Percentiles rank a stretch among this genome's conserved stretches.
These are phyloP conservation scores for Vicia faba DNA, from an alignment of 306 rosid species.

Conservation along the genomic window DNA sequence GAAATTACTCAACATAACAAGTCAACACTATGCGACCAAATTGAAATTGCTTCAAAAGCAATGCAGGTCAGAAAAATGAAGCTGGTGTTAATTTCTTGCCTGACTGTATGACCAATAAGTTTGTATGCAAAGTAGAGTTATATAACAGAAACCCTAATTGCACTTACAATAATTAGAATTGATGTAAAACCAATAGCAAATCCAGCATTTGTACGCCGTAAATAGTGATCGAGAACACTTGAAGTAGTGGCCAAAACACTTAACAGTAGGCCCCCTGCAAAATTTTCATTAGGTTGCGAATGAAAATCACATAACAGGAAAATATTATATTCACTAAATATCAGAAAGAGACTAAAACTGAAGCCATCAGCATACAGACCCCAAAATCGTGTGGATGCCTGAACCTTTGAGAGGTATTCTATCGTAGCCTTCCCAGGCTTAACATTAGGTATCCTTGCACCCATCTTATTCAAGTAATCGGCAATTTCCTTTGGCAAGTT, in stretches of 20 bases:
- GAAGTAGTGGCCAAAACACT: constrained; percentile 91
- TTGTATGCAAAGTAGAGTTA: constrained; percentile 30
- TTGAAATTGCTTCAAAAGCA: constrained; percentile 18
- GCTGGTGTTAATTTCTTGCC: constrained; percentile 26
- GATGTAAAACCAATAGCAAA: constrained; percentile 96
- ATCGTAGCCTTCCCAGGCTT: constrained; percentile 98
- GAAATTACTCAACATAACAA: constrained; percentile 24
- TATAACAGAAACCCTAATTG: constrained; percentile 29
- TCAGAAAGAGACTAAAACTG: constrained; percentile 22
- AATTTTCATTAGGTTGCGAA: constrained; percentile 32
- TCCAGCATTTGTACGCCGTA: constrained; percentile 83
- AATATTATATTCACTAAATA: constrained; percentile 22
- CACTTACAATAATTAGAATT: constrained; percentile 86
- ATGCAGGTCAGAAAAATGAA: constrained; percentile 12
- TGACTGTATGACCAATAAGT: constrained; percentile 3
- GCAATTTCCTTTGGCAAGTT: constrained; percentile 99
- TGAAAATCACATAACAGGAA: constrained; percentile 29
- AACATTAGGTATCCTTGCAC: constrained; percentile 88
- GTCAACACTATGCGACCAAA: constrained; percentile 16
- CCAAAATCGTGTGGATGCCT: constrained; percentile 99
- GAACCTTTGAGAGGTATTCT: constrained; percentile 90
- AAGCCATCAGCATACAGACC: constrained; percentile 53
- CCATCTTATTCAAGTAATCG: constrained; percentile 98
- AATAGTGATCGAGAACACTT: constrained; percentile 84
- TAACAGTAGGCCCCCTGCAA: constrained; percentile 82